These are phyloP conservation scores for Tylopilus vinaceipallidus DNA, from an alignment of 768 basidiomycete genomes.

Conservation along the genomic window DNA sequence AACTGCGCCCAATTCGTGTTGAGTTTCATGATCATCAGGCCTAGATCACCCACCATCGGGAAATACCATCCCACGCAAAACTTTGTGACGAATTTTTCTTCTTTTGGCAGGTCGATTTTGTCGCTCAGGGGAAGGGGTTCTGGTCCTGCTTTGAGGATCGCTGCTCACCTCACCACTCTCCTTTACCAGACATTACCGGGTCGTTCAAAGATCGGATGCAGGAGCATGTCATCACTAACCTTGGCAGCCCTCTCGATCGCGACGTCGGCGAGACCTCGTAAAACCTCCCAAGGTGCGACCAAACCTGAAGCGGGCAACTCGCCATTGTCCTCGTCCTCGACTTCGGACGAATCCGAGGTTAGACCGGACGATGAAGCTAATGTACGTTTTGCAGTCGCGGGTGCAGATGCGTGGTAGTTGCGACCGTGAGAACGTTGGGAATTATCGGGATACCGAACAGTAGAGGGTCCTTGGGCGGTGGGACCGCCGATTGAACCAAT, in stretches of 20 bases:
- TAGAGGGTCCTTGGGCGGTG: slow-evolving; percentile 47
- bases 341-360: slow-evolving; percentile 77
- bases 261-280: slow-evolving; percentile 77
- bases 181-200: slow-evolving; percentile 35
- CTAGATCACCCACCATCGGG: slow-evolving; percentile 61
- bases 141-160: slow-evolving; percentile 71
- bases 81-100: slow-evolving; percentile 67
- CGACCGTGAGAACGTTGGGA: slow-evolving; percentile 32
- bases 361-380: slow-evolving; percentile 63
- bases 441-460: slow-evolving; percentile 54
- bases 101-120: slow-evolving; percentile 68
- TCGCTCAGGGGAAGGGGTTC: slow-evolving; percentile 71
- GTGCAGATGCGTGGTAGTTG: slow-evolving; percentile 31
- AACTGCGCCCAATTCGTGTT: slow-evolving; percentile 41
- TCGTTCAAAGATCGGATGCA: slow-evolving; percentile 1
- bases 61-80: slow-evolving; percentile 57
- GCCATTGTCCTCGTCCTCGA: slow-evolving; percentile 80
- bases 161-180: slow-evolving; percentile 72
- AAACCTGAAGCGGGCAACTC: slow-evolving; percentile 80
- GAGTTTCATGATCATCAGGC: not conserved
- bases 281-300: slow-evolving; percentile 84
- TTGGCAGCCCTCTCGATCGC: slow-evolving; percentile 77
- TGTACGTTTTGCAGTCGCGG: slow-evolving; percentile 54
- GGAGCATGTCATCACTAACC: slow-evolving; percentile 38
- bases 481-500: slow-evolving; percentile 54